Conservation (phyloP, 768 basidiomycete species). For the Hirschioporus abietinus region DNA sequence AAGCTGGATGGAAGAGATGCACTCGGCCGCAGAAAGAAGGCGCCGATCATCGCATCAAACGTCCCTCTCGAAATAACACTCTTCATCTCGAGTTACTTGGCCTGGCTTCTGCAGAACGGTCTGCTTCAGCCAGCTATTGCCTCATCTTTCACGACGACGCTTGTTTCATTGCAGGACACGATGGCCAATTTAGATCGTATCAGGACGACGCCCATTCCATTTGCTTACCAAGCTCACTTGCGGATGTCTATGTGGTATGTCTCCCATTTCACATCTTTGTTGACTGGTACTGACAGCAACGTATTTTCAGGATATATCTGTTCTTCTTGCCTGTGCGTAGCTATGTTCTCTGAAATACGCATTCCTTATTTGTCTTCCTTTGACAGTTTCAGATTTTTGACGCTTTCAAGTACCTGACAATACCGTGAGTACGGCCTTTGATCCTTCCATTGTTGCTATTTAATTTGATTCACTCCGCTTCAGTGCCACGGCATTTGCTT, state of each 20-base stretch:
- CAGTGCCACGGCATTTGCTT: slow-evolving; percentile 52
- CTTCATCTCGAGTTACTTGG: slow-evolving; percentile 48
- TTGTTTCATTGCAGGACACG: slow-evolving; percentile 49
- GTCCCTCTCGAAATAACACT: slow-evolving; percentile 57
- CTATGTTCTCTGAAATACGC: not conserved
- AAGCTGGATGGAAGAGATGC: slow-evolving; percentile 35
- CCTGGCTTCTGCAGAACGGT: slow-evolving; percentile 38
- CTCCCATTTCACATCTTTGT: not conserved
- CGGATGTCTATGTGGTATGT: slow-evolving; percentile 54
- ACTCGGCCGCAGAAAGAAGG: slow-evolving; percentile 35
- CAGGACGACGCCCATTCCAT: slow-evolving; percentile 59
- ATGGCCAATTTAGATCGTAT: slow-evolving; percentile 57
- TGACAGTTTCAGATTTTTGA: slow-evolving; percentile 45
- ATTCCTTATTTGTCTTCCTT: slow-evolving; percentile 3
- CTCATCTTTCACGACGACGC: slow-evolving; percentile 39
- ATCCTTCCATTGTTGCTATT: not conserved
- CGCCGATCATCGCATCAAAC: slow-evolving; percentile 31
- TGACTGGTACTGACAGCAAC: not conserved
- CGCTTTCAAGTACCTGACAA: slow-evolving; percentile 42
- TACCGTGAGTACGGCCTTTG: slow-evolving; percentile 36
- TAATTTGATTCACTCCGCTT: slow-evolving; percentile 1
- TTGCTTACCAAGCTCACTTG: slow-evolving; percentile 65
- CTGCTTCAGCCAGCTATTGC: slow-evolving; percentile 48
- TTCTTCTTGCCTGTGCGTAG: slow-evolving; percentile 21
- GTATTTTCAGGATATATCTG: slow-evolving; percentile 24